A percentile compares a stretch with the other conserved stretches of the same genome.
Conservation (phyloP, 2,329 filamentous ascomycete genomes). For the Scedosporium apiospermum region DNA sequence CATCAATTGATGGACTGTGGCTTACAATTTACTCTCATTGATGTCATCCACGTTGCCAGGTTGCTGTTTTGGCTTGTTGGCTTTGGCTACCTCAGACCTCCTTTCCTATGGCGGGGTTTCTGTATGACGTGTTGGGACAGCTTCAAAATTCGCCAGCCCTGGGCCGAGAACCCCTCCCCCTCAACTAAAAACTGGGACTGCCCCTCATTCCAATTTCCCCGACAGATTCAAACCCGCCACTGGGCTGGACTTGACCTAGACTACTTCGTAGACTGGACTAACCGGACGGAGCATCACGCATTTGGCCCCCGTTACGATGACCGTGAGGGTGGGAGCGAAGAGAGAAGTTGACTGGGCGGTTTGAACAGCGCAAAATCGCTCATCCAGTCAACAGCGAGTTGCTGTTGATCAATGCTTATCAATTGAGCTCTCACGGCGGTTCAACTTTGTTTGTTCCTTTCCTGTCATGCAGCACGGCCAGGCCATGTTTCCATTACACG, state of each 20-base stretch:
- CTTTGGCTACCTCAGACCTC: neutral
- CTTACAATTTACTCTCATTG: neutral
- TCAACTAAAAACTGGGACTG: neutral
- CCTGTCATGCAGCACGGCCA: too few relatives aligned
- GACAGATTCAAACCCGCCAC: too few relatives aligned
- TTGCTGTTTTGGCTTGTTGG: neutral
- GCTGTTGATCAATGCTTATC: too few relatives aligned
- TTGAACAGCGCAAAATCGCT: neutral
- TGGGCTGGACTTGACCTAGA: too few relatives aligned
- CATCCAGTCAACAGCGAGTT: neutral
- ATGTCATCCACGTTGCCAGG: neutral
- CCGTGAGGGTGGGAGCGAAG: neutral
- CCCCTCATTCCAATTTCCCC: neutral
- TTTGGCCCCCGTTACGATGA: too few relatives aligned
- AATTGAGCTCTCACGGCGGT: too few relatives aligned
- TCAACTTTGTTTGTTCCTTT: too few relatives aligned
- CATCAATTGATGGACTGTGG: neutral
- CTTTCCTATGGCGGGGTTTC: neutral
- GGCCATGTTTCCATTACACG: too few relatives aligned
- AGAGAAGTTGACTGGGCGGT: neutral
- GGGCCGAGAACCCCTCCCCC: neutral
- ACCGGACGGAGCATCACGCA: too few relatives aligned
- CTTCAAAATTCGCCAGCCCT: too few relatives aligned
- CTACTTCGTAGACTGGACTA: too few relatives aligned
- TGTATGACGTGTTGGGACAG: neutral